Percentiles rank a stretch among this genome's conserved stretches.
phyloP scores from a whole-genome alignment of 208 protist genomes.

The Acanthamoeba culbertsoni region DNA sequence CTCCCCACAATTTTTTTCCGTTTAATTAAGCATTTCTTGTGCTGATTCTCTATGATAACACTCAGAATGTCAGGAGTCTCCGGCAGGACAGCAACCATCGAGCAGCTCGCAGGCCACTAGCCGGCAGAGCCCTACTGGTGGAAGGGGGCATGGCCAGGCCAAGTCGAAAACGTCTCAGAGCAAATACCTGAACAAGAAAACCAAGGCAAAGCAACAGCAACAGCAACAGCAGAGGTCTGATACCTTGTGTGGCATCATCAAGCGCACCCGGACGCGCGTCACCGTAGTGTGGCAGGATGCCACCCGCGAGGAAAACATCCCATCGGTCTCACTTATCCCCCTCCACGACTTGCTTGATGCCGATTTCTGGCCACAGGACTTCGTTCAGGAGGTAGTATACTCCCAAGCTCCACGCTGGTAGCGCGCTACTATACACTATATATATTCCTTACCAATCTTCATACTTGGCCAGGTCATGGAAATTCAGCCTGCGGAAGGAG shows the following conservation, averaged over 20 bases:
- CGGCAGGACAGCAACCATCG: neutral
- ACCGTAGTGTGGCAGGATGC: neutral
- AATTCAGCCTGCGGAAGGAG: neutral
- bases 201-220: neutral
- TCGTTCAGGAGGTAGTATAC: neutral
- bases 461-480: neutral
- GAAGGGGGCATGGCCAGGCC: neutral
- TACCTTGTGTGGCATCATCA: neutral
- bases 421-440: no score
- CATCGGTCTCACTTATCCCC: neutral
- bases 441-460: no score
- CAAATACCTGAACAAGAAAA: neutral
- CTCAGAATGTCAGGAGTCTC: no score
- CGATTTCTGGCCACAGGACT: slow-evolving; percentile 26
- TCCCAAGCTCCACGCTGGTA: no score
- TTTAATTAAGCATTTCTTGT: neutral
- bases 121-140: neutral
- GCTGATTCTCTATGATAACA: neutral
- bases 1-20: neutral
- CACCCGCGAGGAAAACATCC: neutral
- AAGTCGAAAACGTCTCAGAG: neutral
- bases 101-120: neutral
- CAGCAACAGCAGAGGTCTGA: neutral
- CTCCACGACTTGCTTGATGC: neutral
- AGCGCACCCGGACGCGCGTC: neutral